A percentile compares a stretch with the other conserved stretches of the same genome.
phyloP scores from a whole-genome alignment of 2,329 filamentous ascomycete species.

The Thielaviopsis euricoi region DNA sequence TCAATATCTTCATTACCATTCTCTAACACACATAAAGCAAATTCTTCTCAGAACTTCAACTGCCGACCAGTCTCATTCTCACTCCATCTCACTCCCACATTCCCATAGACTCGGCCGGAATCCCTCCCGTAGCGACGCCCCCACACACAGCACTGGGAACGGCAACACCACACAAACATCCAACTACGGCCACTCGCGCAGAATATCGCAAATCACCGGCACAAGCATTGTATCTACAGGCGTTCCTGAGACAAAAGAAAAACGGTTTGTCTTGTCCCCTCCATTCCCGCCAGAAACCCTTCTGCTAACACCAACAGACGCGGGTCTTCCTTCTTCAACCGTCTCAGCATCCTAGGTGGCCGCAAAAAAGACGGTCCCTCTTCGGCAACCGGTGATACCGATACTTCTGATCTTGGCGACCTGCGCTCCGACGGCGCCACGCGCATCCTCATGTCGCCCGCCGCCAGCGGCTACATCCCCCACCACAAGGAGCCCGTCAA shows the following conservation, averaged over 20 bases:
- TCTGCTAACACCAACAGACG: conserved; percentile 39
- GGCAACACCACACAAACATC: too few relatives aligned
- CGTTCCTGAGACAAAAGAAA: conserved; percentile 31
- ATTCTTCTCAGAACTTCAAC: conserved; percentile 5
- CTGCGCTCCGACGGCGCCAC: conserved; percentile 53
- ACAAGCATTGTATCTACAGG: background rate
- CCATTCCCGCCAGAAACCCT: background rate
- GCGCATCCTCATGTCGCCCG: conserved; percentile 44
- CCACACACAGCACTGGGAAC: too few relatives aligned
- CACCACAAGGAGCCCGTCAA: conserved; percentile 75
- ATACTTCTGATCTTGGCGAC: conserved; percentile 57
- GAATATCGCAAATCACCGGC: background rate
- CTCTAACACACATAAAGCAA: conserved; percentile 1
- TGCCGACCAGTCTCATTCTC: background rate
- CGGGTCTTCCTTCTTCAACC: conserved; percentile 76
- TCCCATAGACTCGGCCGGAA: background rate
- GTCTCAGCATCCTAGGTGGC: conserved; percentile 44
- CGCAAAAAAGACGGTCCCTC: conserved; percentile 7
- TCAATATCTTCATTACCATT: too few relatives aligned
- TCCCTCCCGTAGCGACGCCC: background rate
- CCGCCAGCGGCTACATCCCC: conserved; percentile 55
- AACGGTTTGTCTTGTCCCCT: conserved; percentile 36
- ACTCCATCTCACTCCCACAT: conserved; percentile 1
- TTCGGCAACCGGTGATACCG: conserved; percentile 39
- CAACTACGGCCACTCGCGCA: too few relatives aligned